Evolutionary conservation across 352 stramenopile species (phyloP).

Genomic region (Pythium oligandrum): DNA sequence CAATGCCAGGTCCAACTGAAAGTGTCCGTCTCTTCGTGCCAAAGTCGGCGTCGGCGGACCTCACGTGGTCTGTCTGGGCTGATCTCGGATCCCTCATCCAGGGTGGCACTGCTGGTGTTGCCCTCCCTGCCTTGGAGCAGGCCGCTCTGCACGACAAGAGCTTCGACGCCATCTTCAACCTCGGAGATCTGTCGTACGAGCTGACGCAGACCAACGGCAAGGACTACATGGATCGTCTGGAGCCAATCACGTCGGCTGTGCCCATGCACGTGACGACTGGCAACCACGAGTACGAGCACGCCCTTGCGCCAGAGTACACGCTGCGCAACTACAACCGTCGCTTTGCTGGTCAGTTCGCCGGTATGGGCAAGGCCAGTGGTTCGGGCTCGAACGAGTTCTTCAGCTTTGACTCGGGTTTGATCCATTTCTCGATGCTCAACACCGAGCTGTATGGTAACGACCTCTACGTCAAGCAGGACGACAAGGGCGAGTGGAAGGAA

Average conservation of each 20-base stretch:
- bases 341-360: slow-evolving; percentile 9
- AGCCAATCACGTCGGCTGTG: slow-evolving; percentile 12
- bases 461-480: slow-evolving; percentile 5
- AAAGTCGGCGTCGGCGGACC: not conserved
- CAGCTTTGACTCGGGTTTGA: slow-evolving; percentile 13
- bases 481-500: slow-evolving; percentile 1
- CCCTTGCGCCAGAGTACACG: not conserved
- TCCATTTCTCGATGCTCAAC: slow-evolving; percentile 18
- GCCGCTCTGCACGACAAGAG: slow-evolving; percentile 3
- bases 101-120: slow-evolving; percentile 5
- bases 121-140: slow-evolving; percentile 6
- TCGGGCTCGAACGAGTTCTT: slow-evolving; percentile 15
- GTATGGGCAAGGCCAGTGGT: slow-evolving; percentile 11
- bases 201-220: slow-evolving; percentile 9
- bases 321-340: slow-evolving; percentile 14
- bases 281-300: slow-evolving; percentile 17
- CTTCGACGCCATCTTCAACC: slow-evolving; percentile 16
- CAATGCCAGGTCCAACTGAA: not conserved
- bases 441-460: slow-evolving; percentile 18
- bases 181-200: slow-evolving; percentile 19
- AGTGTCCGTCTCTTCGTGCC: not conserved
- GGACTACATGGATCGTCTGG: slow-evolving; percentile 14
- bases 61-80: slow-evolving; percentile 9
- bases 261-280: slow-evolving; percentile 18
- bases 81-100: slow-evolving; percentile 5